These are phyloP conservation scores for Thymus quinquecostatus DNA, from an alignment of 257 asterid species.

Conservation along the genomic window DNA sequence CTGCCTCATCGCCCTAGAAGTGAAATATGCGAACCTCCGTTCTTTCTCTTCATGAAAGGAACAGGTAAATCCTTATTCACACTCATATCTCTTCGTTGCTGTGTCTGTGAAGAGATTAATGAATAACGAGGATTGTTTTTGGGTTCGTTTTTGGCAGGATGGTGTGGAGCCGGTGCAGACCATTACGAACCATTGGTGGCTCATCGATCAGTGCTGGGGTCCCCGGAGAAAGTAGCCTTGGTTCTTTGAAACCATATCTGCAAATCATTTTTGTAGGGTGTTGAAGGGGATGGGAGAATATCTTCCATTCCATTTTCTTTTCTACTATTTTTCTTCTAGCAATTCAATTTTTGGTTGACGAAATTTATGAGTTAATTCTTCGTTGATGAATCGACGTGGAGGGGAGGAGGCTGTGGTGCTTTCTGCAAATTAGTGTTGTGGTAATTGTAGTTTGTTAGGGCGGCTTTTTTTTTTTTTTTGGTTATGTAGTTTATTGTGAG, in stretches of 20 bases:
- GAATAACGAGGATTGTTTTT: background rate
- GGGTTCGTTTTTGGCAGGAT: constrained; percentile 46
- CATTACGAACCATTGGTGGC: constrained; percentile 97
- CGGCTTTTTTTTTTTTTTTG: constrained; percentile 40
- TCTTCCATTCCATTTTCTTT: constrained; percentile 32
- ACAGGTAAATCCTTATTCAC: constrained; percentile 52
- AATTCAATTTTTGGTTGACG: constrained; percentile 37
- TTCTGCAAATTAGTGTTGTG: constrained; percentile 23
- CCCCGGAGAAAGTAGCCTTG: constrained; percentile 88
- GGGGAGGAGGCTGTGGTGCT: background rate
- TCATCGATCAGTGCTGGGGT: constrained; percentile 51
- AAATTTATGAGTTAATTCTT: constrained; percentile 13
- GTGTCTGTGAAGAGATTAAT: background rate
- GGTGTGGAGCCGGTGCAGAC: constrained; percentile 98
- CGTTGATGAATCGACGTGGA: background rate
- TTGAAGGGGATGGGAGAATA: constrained; percentile 13
- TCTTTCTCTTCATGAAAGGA: constrained; percentile 98
- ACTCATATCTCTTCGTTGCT: background rate
- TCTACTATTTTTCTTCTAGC: constrained; percentile 15
- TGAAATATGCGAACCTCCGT: constrained; percentile 81
- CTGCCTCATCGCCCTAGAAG: constrained; percentile 88
- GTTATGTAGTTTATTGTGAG: constrained; percentile 28
- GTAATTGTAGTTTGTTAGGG: constrained; percentile 37
- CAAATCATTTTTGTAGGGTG: constrained; percentile 34
- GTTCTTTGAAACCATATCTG: constrained; percentile 53